These are phyloP conservation scores for Xerocomus brunneocitrinus DNA, from an alignment of 768 basidiomycete genomes.

Conservation along the genomic window DNA sequence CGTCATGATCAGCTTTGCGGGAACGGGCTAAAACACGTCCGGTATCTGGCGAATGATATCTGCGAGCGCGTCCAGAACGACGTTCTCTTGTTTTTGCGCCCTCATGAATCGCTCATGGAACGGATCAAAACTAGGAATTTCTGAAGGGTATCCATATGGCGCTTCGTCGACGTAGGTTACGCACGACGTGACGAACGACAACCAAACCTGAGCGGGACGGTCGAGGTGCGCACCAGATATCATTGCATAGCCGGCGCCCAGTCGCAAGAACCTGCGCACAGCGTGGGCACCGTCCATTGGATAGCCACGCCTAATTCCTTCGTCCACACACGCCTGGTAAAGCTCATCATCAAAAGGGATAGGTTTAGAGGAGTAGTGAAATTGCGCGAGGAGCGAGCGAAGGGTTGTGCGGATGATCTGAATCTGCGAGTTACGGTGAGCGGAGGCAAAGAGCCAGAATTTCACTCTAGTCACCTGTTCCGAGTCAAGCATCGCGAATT, in stretches of 20 bases:
- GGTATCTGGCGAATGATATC: not conserved
- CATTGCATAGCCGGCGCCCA: not conserved
- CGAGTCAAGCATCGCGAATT: not conserved
- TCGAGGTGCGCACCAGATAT: not conserved
- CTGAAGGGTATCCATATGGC: not conserved
- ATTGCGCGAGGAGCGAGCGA: not conserved
- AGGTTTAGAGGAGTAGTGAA: not conserved
- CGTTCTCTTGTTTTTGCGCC: not conserved
- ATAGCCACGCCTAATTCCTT: constrained; percentile 9
- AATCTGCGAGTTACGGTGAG: not conserved
- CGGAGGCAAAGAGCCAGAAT: not conserved
- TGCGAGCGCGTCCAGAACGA: not conserved
- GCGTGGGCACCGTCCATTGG: not conserved
- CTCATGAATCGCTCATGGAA: not conserved
- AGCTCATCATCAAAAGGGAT: not conserved
- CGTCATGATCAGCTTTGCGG: not conserved
- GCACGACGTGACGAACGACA: not conserved
- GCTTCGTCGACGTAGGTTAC: not conserved
- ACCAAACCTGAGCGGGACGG: not conserved
- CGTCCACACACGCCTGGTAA: constrained; percentile 14
- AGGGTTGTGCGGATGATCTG: not conserved
- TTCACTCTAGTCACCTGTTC: not conserved
- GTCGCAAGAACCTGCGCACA: not conserved
- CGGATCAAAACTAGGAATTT: not conserved
- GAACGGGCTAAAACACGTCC: not conserved